Evolutionary conservation across 1,284 basidiomycete species (phyloP).

Genomic region (Microbotryum intermedium): DNA sequence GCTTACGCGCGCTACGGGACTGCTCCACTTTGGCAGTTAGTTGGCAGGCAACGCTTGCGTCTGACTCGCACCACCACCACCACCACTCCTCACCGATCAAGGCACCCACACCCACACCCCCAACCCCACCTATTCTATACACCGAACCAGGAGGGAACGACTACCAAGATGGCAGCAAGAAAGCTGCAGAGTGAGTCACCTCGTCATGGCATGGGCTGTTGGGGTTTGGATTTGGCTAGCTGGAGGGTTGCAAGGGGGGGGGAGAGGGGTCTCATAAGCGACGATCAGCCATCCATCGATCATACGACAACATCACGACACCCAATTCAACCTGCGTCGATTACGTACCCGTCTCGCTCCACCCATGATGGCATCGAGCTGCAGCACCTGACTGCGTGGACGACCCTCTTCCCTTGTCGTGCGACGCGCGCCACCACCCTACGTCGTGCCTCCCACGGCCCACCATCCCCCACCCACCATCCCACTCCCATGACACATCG

Average conservation of each 20-base stretch:
- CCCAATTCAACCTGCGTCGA: not conserved
- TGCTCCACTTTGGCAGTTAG: not conserved
- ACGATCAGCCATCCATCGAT: not conserved
- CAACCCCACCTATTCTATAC: not conserved
- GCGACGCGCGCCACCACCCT: not conserved
- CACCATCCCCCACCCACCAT: not conserved
- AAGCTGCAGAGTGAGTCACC: constrained; percentile 32
- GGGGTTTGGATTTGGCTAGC: too few species aligned
- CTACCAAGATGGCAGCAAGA: constrained; percentile 31
- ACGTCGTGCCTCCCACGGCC: not conserved
- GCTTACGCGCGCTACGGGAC: too few species aligned
- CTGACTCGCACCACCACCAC: not conserved
- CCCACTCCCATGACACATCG: too few species aligned
- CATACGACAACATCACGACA: not conserved
- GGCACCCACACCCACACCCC: not conserved
- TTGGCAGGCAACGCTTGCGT: not conserved
- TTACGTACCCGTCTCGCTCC: not conserved
- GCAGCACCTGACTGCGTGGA: too few species aligned
- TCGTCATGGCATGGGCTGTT: not conserved
- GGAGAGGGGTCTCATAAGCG: not conserved
- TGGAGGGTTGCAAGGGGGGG: not conserved
- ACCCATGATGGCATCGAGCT: not conserved
- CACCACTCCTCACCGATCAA: not conserved
- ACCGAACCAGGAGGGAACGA: not conserved
- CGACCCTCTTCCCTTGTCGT: not conserved